Conservation (phyloP, 495 filamentous ascomycete species). For the Filosporella fistucella region DNA sequence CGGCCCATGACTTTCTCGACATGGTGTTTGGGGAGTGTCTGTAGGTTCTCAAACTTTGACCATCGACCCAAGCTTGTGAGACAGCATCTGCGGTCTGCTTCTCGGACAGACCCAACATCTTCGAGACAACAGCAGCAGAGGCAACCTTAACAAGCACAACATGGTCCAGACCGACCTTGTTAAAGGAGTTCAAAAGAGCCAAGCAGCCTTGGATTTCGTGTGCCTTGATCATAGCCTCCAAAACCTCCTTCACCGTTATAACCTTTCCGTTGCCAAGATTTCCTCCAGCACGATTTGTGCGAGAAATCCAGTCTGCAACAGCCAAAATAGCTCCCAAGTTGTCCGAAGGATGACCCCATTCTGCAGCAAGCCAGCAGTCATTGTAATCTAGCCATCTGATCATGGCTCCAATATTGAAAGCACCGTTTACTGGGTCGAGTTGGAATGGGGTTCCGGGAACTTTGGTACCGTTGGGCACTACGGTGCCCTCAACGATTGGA, state of each 20-base stretch:
- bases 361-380: constrained; percentile 98
- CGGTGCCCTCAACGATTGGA: constrained; percentile 86
- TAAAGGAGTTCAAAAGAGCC: constrained; percentile 95
- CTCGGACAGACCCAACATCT: constrained; percentile 87
- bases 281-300: constrained; percentile 88
- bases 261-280: constrained; percentile 84
- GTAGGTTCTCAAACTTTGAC: constrained; percentile 93
- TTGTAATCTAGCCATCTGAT: constrained; percentile 99
- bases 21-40: constrained; percentile 97
- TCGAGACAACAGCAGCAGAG: constrained; percentile 86
- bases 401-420: constrained; percentile 98
- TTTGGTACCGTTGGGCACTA: constrained; percentile 88
- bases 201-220: constrained; percentile 98
- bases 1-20: constrained; percentile 98
- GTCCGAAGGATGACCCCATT: constrained; percentile 98
- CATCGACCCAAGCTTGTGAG: constrained; percentile 96
- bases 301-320: constrained; percentile 94
- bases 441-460: constrained; percentile 92
- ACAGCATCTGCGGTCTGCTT: constrained; percentile 92
- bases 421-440: constrained; percentile 90
- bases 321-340: constrained; percentile 95
- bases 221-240: constrained; percentile 99
- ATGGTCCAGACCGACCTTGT: constrained; percentile 97
- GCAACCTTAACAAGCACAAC: constrained; percentile 98
- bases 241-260: constrained; percentile 79